Conservation (phyloP, 2,329 filamentous ascomycete species). For the Cyphellophora europaea region DNA sequence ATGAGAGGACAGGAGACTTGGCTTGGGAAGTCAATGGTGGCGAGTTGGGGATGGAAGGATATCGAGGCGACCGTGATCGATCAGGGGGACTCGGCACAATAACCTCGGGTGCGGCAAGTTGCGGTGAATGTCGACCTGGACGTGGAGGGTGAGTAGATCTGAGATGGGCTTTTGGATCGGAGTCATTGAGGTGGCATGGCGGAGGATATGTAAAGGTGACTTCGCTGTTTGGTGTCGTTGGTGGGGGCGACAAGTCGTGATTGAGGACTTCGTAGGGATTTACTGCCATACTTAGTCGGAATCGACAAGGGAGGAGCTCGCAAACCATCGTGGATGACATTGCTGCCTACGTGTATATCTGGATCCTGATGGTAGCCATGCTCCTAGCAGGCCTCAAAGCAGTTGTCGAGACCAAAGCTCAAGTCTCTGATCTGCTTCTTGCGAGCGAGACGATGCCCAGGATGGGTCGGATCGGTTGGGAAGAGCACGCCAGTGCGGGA, state of each 20-base stretch:
- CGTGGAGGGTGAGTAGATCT: neutral
- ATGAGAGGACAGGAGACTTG: no score
- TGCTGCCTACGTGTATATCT: slow-evolving; percentile 7
- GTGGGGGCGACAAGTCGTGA: neutral
- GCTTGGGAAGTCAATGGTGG: neutral
- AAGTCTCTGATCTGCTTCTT: slow-evolving; percentile 5
- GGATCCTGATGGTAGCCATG: slow-evolving; percentile 10
- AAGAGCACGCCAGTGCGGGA: neutral
- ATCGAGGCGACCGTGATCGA: neutral
- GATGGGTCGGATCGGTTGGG: neutral
- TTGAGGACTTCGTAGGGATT: slow-evolving; percentile 7
- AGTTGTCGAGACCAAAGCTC: slow-evolving; percentile 7
- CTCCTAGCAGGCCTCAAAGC: slow-evolving; percentile 8
- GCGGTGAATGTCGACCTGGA: neutral
- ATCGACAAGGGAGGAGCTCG: neutral
- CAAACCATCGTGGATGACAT: slow-evolving; percentile 1
- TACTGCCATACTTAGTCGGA: neutral
- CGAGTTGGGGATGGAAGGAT: neutral
- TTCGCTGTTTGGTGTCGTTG: neutral
- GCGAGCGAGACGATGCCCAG: neutral
- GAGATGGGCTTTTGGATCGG: neutral
- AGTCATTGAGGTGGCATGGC: neutral
- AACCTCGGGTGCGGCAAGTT: no score
- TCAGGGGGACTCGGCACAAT: no score
- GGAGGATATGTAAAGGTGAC: neutral